These are phyloP conservation scores for Trichoderma koningiopsis DNA, from an alignment of 2,329 filamentous ascomycete species.

Conservation along the genomic window DNA sequence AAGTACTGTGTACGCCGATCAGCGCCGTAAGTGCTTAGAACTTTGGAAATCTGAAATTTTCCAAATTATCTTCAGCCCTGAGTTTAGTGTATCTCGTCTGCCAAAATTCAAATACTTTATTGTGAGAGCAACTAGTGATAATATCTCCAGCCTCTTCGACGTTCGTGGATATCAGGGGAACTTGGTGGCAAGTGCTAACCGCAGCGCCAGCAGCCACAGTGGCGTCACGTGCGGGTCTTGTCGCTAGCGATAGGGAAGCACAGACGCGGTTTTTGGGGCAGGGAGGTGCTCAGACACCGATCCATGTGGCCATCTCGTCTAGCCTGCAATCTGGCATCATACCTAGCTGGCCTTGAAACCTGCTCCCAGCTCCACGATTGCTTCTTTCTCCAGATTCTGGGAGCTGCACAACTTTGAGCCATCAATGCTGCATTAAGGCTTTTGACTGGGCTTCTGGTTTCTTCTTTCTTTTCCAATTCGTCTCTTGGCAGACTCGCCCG, in stretches of 20 bases:
- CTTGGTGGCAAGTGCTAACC: background rate
- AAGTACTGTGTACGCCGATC: background rate
- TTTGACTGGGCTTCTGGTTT: constrained; percentile 15
- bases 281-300: constrained; percentile 36
- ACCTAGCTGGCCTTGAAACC: constrained; percentile 19
- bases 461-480: constrained; percentile 20
- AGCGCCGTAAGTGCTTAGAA: background rate
- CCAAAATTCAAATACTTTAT: background rate
- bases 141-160: background rate
- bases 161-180: background rate
- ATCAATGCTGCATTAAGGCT: constrained; percentile 25
- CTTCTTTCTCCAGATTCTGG: constrained; percentile 19
- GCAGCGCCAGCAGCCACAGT: background rate
- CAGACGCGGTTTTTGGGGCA: constrained; percentile 28
- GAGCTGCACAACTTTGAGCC: constrained; percentile 22
- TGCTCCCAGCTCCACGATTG: constrained; percentile 27
- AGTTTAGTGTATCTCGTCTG: background rate
- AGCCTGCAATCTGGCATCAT: constrained; percentile 52
- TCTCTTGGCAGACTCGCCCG: constrained; percentile 8
- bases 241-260: constrained; percentile 10
- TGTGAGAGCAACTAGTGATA: background rate
- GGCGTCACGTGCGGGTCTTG: constrained; percentile 30
- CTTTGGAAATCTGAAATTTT: background rate
- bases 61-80: background rate
- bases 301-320: constrained; percentile 27